Evolutionary conservation across 2,329 filamentous ascomycete species (phyloP).

Genomic region (Dryadomyces quercivorus): DNA sequence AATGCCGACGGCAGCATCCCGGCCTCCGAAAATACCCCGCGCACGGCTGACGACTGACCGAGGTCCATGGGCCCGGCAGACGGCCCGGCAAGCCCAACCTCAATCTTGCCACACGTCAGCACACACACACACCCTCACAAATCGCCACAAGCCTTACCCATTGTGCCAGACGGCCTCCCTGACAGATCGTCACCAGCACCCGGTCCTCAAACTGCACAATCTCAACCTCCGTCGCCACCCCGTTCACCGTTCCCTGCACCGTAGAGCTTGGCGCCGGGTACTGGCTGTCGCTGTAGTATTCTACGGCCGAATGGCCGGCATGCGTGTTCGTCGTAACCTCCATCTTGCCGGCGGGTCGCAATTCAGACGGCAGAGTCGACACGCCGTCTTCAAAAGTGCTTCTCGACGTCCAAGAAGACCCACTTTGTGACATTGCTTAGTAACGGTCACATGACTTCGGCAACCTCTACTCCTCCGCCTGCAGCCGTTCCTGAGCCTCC

Average conservation of each 20-base stretch:
- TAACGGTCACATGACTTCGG: too few species aligned
- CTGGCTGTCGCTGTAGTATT: slow-evolving; percentile 21
- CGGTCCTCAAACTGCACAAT: slow-evolving; percentile 74
- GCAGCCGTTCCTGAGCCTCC: too few species aligned
- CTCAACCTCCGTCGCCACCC: slow-evolving; percentile 58
- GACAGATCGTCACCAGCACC: slow-evolving; percentile 79
- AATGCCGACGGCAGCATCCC: slow-evolving; percentile 59
- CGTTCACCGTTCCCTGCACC: slow-evolving; percentile 50
- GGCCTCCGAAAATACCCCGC: slow-evolving; percentile 14
- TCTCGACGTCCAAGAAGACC: too few species aligned
- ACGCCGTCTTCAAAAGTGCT: too few species aligned
- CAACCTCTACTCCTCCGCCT: too few species aligned
- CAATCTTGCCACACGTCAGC: slow-evolving; percentile 38
- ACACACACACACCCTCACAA: not conserved
- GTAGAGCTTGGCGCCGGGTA: slow-evolving; percentile 39
- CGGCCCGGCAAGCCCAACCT: slow-evolving; percentile 63
- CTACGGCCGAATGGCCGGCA: not conserved
- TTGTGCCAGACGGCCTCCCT: slow-evolving; percentile 75
- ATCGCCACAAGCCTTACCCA: slow-evolving; percentile 51
- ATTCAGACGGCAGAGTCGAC: too few species aligned
- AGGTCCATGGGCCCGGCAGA: slow-evolving; percentile 53
- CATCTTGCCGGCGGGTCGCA: too few species aligned
- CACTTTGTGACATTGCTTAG: too few species aligned
- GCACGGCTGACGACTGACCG: slow-evolving; percentile 32
- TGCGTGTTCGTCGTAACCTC: too few species aligned